Base-by-base conservation (phyloP, 2,329 filamentous ascomycete genomes). In the Hypocreales sp. region DNA sequence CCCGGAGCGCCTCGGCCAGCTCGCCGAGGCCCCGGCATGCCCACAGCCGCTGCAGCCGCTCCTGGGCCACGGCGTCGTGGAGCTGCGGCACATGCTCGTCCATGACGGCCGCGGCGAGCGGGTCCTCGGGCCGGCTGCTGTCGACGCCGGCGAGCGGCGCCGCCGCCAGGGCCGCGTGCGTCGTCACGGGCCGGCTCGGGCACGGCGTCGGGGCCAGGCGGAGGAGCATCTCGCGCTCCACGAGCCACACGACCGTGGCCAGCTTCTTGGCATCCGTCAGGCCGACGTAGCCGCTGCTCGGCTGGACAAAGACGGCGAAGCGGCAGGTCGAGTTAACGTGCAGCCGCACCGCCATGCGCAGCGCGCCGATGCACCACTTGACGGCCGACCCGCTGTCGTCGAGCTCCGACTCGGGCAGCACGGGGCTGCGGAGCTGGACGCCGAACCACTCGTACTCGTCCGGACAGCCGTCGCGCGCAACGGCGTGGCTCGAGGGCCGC, bases 281-380 rank as follows among this genome's bases (percentile, higher is more conserved):
- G 11, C 24, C 20, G 11, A 35, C 14, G 14, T 15, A 6, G 2
- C n/a, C 13, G 5, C 7, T 11, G 4, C 13, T 17, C 2, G 28
- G 24, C 17, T 24, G 26, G 14, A 37, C 12, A 8, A 25, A 25
- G 8, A 34, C 36, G 26, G 29, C 31, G 29, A 37, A 34, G 14
- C 35, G 33, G 28, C 40, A 45, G 3, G 40, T 37, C 11, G 40
- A 42, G 35, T 45, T 46, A 29, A 32, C 25, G 29, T 44, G 38
- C 8, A 44, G 35, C 15, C 30, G 30, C 20, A 42, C 13, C 5
- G 26, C 24, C 4, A 20, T 19, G 8, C 36, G 40, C 7, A 45
- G 30, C 7, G 29, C 21, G 3, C 5, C 23, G 12, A 37, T 15
- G 22, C 24, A 15, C 22, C 20, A 25, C 15, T 32, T 21, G 12